Percentiles rank a stretch among this genome's conserved stretches.
Evolutionary conservation across 78 protist genomes (phyloP).

Genomic region (Dictyostelium capitatum): DNA sequence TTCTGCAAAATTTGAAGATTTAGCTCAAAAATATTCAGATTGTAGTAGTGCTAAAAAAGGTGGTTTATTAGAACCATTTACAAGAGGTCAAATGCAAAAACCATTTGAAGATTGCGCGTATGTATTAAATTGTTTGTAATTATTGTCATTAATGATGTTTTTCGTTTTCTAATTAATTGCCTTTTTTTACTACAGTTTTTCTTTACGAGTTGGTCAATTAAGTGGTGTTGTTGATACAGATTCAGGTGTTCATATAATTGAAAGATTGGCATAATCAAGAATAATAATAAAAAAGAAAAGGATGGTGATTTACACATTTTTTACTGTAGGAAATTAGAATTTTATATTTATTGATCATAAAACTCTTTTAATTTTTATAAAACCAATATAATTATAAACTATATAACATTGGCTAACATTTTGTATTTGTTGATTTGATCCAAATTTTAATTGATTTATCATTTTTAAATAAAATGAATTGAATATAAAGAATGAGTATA

Average conservation of each 20-base stretch:
- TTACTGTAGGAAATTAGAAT: no score
- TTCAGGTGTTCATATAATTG: conserved; percentile 92
- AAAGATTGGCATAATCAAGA: conserved; percentile 70
- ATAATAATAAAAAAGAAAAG: background rate
- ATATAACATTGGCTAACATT: no score
- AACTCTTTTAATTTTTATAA: no score
- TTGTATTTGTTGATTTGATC: no score
- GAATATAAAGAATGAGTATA: no score
- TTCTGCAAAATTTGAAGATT: conserved; percentile 1
- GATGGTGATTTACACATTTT: background rate
- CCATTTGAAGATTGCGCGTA: conserved; percentile 79
- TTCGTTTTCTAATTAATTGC: background rate
- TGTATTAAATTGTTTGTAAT: background rate
- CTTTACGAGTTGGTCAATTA: conserved; percentile 89
- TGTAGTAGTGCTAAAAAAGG: conserved; percentile 88
- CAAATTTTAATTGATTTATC: no score
- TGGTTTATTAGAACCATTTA: conserved; percentile 89
- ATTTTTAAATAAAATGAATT: no score
- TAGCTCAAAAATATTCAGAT: conserved; percentile 84
- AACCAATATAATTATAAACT: no score
- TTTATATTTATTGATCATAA: no score
- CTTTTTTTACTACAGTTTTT: conserved; percentile 9
- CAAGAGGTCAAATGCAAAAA: conserved; percentile 92
- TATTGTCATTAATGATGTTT: background rate
- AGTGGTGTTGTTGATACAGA: conserved; percentile 87